Conservation (phyloP, 306 rosid genomes). For the Prunus mongolica region DNA sequence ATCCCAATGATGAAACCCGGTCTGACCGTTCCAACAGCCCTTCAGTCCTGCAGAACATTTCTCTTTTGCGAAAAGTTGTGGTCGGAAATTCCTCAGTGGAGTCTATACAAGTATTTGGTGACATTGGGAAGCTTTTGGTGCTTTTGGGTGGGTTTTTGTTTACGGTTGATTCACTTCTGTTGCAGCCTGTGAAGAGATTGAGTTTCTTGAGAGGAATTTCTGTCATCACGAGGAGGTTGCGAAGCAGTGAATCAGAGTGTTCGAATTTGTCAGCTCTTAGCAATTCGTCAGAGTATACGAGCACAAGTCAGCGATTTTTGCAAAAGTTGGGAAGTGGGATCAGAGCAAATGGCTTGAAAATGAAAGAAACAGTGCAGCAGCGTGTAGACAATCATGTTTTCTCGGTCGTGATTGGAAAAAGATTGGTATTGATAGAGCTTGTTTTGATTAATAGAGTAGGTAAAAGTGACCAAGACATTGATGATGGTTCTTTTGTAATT, state of each 20-base stretch:
- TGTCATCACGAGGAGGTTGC: slow-evolving; percentile 47
- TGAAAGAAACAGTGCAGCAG: slow-evolving; percentile 47
- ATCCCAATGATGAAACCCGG: slow-evolving; percentile 7
- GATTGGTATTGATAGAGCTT: slow-evolving; percentile 65
- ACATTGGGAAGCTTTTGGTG: slow-evolving; percentile 48
- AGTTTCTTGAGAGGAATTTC: slow-evolving; percentile 56
- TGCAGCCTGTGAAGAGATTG: slow-evolving; percentile 51
- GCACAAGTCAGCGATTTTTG: slow-evolving; percentile 56
- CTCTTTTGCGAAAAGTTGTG: slow-evolving; percentile 42
- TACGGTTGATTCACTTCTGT: slow-evolving; percentile 51
- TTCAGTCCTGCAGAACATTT: slow-evolving; percentile 37
- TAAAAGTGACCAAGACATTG: slow-evolving; percentile 44
- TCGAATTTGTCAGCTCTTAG: slow-evolving; percentile 24
- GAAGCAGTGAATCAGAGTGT: slow-evolving; percentile 50
- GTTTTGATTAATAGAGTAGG: slow-evolving; percentile 46
- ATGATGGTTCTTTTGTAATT: slow-evolving; percentile 51
- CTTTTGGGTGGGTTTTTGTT: slow-evolving; percentile 73
- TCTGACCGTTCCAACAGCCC: slow-evolving; percentile 13
- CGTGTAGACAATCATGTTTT: slow-evolving; percentile 50
- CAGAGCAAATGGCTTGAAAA: slow-evolving; percentile 61
- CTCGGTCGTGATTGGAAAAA: slow-evolving; percentile 58
- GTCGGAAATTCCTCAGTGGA: slow-evolving; percentile 54
- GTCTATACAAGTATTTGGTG: slow-evolving; percentile 43
- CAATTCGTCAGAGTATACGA: slow-evolving; percentile 29
- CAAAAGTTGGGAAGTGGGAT: slow-evolving; percentile 68